Base-by-base conservation (phyloP, 2,329 filamentous ascomycete genomes). In the Cordyceps pruinosa region DNA sequence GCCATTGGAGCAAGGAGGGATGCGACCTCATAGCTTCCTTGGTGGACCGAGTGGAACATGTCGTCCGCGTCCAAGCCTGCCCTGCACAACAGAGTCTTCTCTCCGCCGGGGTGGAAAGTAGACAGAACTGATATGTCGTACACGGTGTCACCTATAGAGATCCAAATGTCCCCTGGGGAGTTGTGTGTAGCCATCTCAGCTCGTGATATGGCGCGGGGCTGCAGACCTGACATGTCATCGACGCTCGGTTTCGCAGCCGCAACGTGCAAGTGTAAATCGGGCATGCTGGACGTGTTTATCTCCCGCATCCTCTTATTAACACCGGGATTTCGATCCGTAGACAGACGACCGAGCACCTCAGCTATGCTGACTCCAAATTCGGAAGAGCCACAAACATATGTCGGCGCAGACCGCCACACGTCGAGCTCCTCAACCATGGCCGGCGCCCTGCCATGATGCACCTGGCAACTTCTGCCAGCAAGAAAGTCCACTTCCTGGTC, bases 91-190 rank as follows among this genome's bases (percentile, higher is more conserved):
- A 52, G 8, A 4, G 49, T 52, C 12, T 52, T 42, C 28, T 52
- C 49, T 5, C 49, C 49, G 4, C 49, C 49, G 1, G 35, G 49
- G 13, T 51, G 48, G n/a, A 51, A 51, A 3, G 34, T 41, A 1
- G 48, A 17, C 12, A 51, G n/a, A 3, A 51, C 25, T 4, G 48
- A 51, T 30, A 51, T 51, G 26, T 51, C 48, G n/a, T 51, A 51
- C 2, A 51, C 48, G 15, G 17, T 41, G 2, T 41, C 23, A 17
- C 35, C 35, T 6, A 51, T 2, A 15, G 48, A 51, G 15, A 51
- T 51, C 48, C 48, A 51, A 28, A 51, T 51, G 48, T 51, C 48
- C 15, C 48, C 48, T 28, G 48, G 48, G 2, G 48, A 15, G 19
- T 51, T 51, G 23, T 51, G 48, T 1, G 26, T 26, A n/a, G 48